These are phyloP conservation scores for Aspergillus cejpii DNA, from an alignment of 2,329 filamentous ascomycete species.

Conservation along the genomic window DNA sequence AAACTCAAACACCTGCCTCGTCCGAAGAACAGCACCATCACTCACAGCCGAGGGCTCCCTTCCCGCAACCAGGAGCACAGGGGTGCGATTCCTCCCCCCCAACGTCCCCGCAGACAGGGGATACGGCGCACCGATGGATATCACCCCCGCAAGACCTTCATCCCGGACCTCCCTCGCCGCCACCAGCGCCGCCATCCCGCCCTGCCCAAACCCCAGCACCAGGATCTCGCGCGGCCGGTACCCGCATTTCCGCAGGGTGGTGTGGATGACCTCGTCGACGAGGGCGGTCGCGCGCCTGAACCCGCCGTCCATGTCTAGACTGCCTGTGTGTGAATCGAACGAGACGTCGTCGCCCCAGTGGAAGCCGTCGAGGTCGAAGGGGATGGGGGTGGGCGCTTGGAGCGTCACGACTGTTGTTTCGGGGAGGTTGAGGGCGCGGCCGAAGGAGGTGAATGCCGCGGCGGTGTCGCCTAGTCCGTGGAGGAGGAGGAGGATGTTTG, in stretches of 20 bases:
- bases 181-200: slow-evolving; percentile 56
- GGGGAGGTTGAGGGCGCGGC: slow-evolving; percentile 62
- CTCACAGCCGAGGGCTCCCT: slow-evolving; percentile 49
- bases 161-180: slow-evolving; percentile 43
- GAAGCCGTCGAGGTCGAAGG: slow-evolving; percentile 60
- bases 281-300: slow-evolving; percentile 47
- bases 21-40: slow-evolving; percentile 54
- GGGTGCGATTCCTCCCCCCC: slow-evolving; percentile 34
- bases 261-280: slow-evolving; percentile 47
- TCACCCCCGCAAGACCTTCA: slow-evolving; percentile 31
- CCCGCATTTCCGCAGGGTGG: slow-evolving; percentile 50
- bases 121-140: slow-evolving; percentile 40
- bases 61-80: slow-evolving; percentile 39
- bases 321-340: slow-evolving; percentile 47
- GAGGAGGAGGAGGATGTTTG: slow-evolving; percentile 71
- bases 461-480: slow-evolving; percentile 79
- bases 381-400: slow-evolving; percentile 62
- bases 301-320: slow-evolving; percentile 57
- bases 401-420: slow-evolving; percentile 70
- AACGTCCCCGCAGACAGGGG: slow-evolving; percentile 31
- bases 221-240: slow-evolving; percentile 56
- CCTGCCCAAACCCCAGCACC: slow-evolving; percentile 62
- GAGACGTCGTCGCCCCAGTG: slow-evolving; percentile 64
- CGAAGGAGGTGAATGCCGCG: slow-evolving; percentile 61
- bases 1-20: slow-evolving; percentile 60